These are phyloP conservation scores for Hanseniaspora lindneri DNA, from an alignment of 805 yeast species.

Conservation along the genomic window DNA sequence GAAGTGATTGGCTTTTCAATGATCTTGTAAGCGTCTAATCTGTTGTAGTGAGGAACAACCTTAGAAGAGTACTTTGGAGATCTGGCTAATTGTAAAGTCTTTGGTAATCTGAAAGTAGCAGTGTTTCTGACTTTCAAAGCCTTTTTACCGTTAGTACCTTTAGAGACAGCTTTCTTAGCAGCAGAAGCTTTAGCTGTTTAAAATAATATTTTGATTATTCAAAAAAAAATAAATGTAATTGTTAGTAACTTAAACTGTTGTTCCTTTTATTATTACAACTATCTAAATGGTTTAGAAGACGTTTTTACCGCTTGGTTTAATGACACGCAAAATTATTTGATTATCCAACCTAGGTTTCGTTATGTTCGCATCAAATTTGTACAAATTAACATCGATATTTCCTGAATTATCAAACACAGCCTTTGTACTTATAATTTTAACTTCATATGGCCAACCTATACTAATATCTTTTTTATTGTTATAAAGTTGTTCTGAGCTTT, in stretches of 20 bases:
- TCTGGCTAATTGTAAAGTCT: constrained; percentile 89
- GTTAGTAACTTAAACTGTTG: no score
- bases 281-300: background rate
- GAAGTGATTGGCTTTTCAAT: constrained; percentile 91
- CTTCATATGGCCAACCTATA: no score
- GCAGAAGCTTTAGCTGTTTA: constrained; percentile 67
- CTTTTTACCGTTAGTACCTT: constrained; percentile 90
- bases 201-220: background rate
- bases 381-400: no score
- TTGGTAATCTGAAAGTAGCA: constrained; percentile 93
- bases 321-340: no score
- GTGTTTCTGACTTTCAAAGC: constrained; percentile 85
- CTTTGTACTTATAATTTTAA: no score
- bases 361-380: no score
- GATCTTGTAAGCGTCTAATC: constrained; percentile 91
- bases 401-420: no score
- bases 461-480: no score
- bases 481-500: no score
- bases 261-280: no score
- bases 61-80: constrained; percentile 89
- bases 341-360: no score
- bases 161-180: constrained; percentile 97
- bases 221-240: constrained; percentile 2
- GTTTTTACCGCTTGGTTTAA: no score
- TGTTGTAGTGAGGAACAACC: constrained; percentile 94